Evolutionary conservation across 139 green algal species (phyloP).

Genomic region (Chloropicon primus): DNA sequence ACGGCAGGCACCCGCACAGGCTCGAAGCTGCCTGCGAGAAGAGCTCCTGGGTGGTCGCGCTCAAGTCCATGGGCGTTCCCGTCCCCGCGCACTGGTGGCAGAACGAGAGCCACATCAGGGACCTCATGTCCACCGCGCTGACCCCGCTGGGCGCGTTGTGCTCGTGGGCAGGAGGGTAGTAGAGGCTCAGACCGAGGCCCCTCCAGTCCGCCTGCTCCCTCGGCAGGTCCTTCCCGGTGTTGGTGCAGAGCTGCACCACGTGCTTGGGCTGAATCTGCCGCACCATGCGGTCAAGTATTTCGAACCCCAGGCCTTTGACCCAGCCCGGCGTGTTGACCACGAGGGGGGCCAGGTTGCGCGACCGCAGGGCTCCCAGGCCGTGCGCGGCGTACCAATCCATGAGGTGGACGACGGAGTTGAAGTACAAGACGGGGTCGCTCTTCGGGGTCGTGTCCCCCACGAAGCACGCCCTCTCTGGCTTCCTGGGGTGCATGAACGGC

Average conservation of each 20-base stretch:
- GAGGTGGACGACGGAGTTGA: slow-evolving; percentile 33
- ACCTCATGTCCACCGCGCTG: slow-evolving; percentile 33
- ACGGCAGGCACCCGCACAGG: neutral
- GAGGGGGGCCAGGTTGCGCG: slow-evolving; percentile 26
- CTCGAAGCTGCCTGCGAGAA: neutral
- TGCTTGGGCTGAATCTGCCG: slow-evolving; percentile 26
- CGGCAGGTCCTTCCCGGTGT: slow-evolving; percentile 45
- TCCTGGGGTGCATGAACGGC: slow-evolving; percentile 37
- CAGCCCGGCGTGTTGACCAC: slow-evolving; percentile 78
- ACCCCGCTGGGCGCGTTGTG: slow-evolving; percentile 4
- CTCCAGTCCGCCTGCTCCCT: slow-evolving; percentile 27
- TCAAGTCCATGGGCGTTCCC: neutral
- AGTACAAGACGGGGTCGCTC: slow-evolving; percentile 45
- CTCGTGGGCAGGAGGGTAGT: neutral
- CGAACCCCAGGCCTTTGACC: slow-evolving; percentile 59
- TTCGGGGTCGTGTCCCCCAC: slow-evolving; percentile 55
- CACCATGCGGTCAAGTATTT: slow-evolving; percentile 46
- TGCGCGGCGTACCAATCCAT: slow-evolving; percentile 16
- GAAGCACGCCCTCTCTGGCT: slow-evolving; percentile 24
- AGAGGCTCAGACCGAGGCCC: neutral
- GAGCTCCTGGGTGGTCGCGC: neutral
- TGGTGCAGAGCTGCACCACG: slow-evolving; percentile 25
- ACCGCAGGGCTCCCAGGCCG: neutral
- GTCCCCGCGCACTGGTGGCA: slow-evolving; percentile 23
- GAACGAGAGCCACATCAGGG: slow-evolving; percentile 47